Conservation (phyloP, 441 rosid genomes). For the Jatropha podagrica region DNA sequence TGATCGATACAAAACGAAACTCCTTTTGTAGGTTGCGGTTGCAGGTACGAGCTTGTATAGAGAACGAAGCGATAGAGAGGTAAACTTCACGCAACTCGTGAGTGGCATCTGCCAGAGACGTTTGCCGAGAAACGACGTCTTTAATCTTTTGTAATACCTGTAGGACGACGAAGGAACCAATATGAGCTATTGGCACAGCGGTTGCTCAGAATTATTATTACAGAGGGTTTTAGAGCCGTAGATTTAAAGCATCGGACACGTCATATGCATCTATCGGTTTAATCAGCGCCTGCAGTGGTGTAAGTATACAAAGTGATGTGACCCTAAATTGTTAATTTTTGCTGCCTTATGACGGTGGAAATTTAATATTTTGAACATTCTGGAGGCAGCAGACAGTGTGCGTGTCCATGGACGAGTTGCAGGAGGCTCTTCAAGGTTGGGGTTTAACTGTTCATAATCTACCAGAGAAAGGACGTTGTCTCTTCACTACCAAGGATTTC, state of each 20-base stretch:
- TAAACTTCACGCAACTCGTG: constrained; percentile 22
- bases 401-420: constrained; percentile 56
- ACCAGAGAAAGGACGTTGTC: constrained; percentile 72
- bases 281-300: background rate
- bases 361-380: constrained; percentile 6
- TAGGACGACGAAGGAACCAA: constrained; percentile 15
- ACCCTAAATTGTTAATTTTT: background rate
- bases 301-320: background rate
- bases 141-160: too few species aligned
- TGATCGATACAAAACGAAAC: constrained; percentile 20
- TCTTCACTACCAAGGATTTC: constrained; percentile 54
- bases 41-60: constrained; percentile 8
- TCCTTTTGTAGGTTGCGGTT: background rate
- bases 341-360: too few species aligned
- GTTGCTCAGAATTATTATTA: background rate
- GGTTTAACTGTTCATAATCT: constrained; percentile 44
- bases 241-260: constrained; percentile 1
- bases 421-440: constrained; percentile 37
- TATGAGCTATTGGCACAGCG: background rate
- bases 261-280: background rate
- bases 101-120: constrained; percentile 19
- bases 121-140: background rate
- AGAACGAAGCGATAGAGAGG: constrained; percentile 20
- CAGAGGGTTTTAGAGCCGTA: constrained; percentile 13
- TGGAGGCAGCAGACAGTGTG: constrained; percentile 2